phyloP scores from a whole-genome alignment of 2,329 filamentous ascomycete species.

The Aspergillus novoparasiticus region DNA sequence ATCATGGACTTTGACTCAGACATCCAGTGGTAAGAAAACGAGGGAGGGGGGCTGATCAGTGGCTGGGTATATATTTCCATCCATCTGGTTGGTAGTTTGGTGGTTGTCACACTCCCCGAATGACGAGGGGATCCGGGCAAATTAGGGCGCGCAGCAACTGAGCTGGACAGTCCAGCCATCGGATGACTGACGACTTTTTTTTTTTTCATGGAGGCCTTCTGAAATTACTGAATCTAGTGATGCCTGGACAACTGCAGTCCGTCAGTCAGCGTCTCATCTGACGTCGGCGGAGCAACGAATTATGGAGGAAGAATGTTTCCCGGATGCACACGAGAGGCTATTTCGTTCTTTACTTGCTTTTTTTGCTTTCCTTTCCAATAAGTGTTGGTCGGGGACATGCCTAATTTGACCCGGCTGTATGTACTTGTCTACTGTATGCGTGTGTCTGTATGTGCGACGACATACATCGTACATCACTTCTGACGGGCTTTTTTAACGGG shows the following conservation, averaged over 20 bases:
- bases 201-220: not conserved
- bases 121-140: not conserved
- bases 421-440: not conserved
- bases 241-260: not conserved
- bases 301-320: slow-evolving; percentile 3
- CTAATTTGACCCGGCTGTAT: not conserved
- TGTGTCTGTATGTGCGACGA: not conserved
- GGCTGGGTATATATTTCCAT: slow-evolving; percentile 2
- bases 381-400: not conserved
- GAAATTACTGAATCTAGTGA: not conserved
- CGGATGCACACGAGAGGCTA: not conserved
- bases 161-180: not conserved
- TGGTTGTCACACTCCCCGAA: not conserved
- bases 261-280: not conserved
- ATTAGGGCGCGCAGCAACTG: not conserved
- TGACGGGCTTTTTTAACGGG: not conserved
- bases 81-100: not conserved
- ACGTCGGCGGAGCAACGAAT: slow-evolving; percentile 12
- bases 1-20: not conserved
- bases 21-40: not conserved
- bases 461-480: not conserved
- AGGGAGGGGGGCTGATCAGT: not conserved
- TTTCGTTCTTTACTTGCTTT: not conserved
- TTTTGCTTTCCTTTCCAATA: not conserved
- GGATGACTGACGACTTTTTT: not conserved